Percentiles rank a stretch among this genome's conserved stretches.
These are phyloP conservation scores for Hawksworthiomyces lignivorus DNA, from an alignment of 2,329 filamentous ascomycete species.

Conservation along the genomic window DNA sequence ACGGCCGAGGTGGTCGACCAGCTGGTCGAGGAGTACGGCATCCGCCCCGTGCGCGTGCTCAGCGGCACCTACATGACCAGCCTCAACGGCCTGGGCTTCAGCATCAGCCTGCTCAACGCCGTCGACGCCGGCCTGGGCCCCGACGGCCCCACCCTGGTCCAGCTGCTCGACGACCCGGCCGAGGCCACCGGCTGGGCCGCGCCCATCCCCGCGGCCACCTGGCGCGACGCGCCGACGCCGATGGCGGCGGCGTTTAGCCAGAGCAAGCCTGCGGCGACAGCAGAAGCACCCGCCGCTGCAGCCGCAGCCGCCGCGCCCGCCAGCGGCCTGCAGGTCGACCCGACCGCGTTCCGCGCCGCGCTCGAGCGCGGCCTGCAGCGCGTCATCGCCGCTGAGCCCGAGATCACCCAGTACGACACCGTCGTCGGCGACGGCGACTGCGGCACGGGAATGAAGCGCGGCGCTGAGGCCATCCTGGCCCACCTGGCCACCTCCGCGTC, in stretches of 20 bases:
- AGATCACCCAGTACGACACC: conserved; percentile 68
- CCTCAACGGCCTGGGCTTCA: conserved; percentile 69
- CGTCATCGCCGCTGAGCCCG: conserved; percentile 60
- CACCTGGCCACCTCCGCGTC: conserved; percentile 34
- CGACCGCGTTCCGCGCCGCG: conserved; percentile 38
- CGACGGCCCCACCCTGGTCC: conserved; percentile 53
- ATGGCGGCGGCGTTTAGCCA: conserved; percentile 22
- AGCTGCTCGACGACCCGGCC: conserved; percentile 61
- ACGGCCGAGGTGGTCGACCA: conserved; percentile 60
- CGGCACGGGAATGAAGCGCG: conserved; percentile 76
- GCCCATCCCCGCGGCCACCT: conserved; percentile 54
- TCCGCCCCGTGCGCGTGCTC: conserved; percentile 57
- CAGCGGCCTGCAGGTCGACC: conserved; percentile 47
- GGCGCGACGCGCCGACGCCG: conserved; percentile 42
- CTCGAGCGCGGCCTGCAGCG: conserved; percentile 52
- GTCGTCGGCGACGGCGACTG: conserved; percentile 88
- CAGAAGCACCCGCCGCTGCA: conserved; percentile 44
- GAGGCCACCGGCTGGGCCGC: conserved; percentile 66
- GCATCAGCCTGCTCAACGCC: conserved; percentile 61
- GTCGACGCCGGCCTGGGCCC: conserved; percentile 51
- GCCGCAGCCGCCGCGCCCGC: conserved; percentile 27
- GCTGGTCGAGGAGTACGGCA: conserved; percentile 47
- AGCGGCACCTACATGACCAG: conserved; percentile 72
- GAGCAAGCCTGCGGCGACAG: conserved; percentile 57
- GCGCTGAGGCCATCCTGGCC: conserved; percentile 62